A percentile compares a stretch with the other conserved stretches of the same genome.
Conservation (phyloP, 2,329 filamentous ascomycete genomes). For the Lojkania enalia region DNA sequence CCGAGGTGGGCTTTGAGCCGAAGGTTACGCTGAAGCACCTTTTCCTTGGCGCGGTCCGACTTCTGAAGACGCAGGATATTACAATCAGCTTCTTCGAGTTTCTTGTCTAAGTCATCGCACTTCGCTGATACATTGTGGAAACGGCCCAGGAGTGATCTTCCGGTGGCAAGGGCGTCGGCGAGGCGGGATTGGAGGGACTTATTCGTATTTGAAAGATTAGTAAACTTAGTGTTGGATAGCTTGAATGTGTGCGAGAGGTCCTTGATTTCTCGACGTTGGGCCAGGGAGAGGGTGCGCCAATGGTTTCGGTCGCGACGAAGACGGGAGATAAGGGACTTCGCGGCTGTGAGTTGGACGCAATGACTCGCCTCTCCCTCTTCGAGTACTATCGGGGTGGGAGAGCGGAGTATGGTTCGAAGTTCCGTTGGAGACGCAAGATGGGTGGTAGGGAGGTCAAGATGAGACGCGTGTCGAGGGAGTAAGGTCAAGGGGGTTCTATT, state of each 20-base stretch:
- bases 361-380: too few species aligned
- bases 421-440: too few species aligned
- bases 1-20: constrained; percentile 13
- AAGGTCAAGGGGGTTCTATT: too few species aligned
- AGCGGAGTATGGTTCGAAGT: too few species aligned
- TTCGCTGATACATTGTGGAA: constrained; percentile 1
- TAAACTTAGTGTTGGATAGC: background rate
- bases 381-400: too few species aligned
- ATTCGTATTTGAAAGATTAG: background rate
- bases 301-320: constrained; percentile 13
- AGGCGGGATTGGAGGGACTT: constrained; percentile 6
- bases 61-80: constrained; percentile 14
- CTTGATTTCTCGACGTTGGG: constrained; percentile 7
- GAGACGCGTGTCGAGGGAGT: too few species aligned
- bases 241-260: constrained; percentile 1
- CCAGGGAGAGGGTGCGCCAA: constrained; percentile 9
- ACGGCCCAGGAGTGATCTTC: constrained; percentile 1
- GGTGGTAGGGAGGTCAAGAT: too few species aligned
- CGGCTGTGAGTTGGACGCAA: background rate
- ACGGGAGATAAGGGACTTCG: constrained; percentile 6
- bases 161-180: constrained; percentile 4
- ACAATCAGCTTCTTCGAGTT: constrained; percentile 11
- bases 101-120: constrained; percentile 10
- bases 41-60: constrained; percentile 22
- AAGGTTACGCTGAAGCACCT: constrained; percentile 21